Conservation (phyloP, 805 yeast species). For the Kregervanrija delftensis region DNA sequence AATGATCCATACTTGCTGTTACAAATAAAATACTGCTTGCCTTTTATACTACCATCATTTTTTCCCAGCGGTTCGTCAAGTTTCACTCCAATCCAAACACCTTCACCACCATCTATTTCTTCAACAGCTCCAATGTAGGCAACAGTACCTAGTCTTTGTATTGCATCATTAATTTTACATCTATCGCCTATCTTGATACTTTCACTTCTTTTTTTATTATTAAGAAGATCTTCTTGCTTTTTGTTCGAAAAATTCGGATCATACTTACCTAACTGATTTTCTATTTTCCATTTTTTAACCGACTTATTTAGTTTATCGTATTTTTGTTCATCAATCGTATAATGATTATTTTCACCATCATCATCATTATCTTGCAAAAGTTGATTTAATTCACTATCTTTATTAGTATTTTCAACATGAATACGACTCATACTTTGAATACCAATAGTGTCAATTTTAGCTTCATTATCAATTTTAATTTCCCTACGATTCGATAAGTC, state of each 20-base stretch:
- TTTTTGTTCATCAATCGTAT: constrained; percentile 48
- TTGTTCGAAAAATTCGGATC: constrained; percentile 41
- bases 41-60: constrained; percentile 71
- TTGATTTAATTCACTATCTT: constrained; percentile 38
- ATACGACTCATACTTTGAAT: constrained; percentile 31
- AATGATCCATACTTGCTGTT: constrained; percentile 64
- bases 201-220: constrained; percentile 27
- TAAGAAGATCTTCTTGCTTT: constrained; percentile 16
- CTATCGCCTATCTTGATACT: constrained; percentile 42
- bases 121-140: constrained; percentile 63
- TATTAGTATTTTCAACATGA: constrained; percentile 52
- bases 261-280: constrained; percentile 64
- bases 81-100: constrained; percentile 76
- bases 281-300: constrained; percentile 72
- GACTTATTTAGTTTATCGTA: constrained; percentile 56
- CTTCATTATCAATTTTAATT: too few relatives aligned
- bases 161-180: constrained; percentile 35
- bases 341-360: constrained; percentile 27
- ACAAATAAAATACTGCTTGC: constrained; percentile 51
- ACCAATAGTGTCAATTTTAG: neutral
- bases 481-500: too few relatives aligned
- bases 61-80: constrained; percentile 84
- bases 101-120: constrained; percentile 42
- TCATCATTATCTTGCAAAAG: constrained; percentile 15
- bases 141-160: constrained; percentile 64